phyloP scores from a whole-genome alignment of 164 flowering plant genomes.

The Kalanchoe fedtschenkoi region DNA sequence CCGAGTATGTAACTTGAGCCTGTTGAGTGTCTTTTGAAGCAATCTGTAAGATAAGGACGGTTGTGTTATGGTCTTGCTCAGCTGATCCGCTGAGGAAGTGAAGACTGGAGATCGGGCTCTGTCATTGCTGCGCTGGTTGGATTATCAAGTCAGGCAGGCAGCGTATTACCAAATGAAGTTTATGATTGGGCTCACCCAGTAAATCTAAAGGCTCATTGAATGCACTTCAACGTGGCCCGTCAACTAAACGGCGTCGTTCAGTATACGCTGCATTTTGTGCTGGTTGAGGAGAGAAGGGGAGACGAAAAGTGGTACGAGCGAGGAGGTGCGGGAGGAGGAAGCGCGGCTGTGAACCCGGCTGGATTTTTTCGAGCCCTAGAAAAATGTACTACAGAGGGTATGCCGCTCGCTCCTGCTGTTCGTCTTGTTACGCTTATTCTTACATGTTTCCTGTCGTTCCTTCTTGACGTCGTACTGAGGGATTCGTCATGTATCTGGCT shows the following conservation, averaged over 20 bases:
- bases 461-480: too few relatives aligned
- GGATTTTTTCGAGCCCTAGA: neutral
- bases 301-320: too few relatives aligned
- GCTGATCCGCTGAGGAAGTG: too few relatives aligned
- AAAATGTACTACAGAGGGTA: neutral
- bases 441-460: neutral
- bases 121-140: neutral
- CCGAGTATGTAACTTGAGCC: neutral
- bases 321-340: neutral
- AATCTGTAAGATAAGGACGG: too few relatives aligned
- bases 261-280: neutral
- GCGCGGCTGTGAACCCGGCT: neutral
- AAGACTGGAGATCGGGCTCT: too few relatives aligned
- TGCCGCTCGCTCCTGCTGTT: neutral
- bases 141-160: neutral
- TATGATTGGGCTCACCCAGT: too few relatives aligned
- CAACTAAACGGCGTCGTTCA: neutral
- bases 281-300: too few relatives aligned
- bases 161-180: too few relatives aligned
- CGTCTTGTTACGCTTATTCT: neutral
- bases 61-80: too few relatives aligned
- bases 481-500: too few relatives aligned
- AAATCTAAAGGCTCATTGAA: too few relatives aligned
- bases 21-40: neutral
- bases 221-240: too few relatives aligned